phyloP scores from a whole-genome alignment of 768 basidiomycete species.

The Podaxis pistillaris region DNA sequence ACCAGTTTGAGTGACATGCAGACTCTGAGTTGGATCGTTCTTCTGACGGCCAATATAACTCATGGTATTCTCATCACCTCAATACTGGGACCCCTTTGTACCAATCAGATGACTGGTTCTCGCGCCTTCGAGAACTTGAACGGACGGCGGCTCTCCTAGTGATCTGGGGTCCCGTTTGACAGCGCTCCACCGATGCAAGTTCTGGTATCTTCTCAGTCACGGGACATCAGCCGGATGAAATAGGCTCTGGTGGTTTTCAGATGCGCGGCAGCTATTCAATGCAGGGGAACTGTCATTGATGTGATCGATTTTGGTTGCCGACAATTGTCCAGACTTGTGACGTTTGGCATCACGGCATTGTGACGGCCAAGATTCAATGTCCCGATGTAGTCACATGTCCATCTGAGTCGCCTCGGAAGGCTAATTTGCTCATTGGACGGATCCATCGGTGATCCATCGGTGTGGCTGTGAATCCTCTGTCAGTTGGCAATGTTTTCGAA shows the following conservation, averaged over 20 bases:
- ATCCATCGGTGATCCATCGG: conserved; percentile 13
- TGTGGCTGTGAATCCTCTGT: conserved; percentile 13
- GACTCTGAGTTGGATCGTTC: not conserved
- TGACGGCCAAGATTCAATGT: not conserved
- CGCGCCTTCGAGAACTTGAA: not conserved
- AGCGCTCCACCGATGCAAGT: not conserved
- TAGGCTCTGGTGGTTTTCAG: conserved; percentile 4
- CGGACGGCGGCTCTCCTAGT: not conserved
- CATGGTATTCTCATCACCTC: not conserved
- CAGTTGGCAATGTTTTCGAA: conserved; percentile 4
- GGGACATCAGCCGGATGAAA: conserved; percentile 14
- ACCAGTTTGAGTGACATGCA: not conserved
- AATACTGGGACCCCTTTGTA: not conserved
- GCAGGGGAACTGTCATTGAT: conserved; percentile 7
- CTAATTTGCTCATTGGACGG: conserved; percentile 8
- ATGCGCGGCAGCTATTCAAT: not conserved
- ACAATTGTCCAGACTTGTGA: conserved; percentile 14
- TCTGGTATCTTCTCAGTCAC: conserved; percentile 4
- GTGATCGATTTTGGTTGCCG: conserved; percentile 15
- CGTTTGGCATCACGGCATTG: not conserved
- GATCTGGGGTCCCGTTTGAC: not conserved
- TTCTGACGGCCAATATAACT: not conserved
- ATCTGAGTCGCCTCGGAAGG: conserved; percentile 13
- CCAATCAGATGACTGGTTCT: not conserved
- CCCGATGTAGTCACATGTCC: conserved; percentile 10